Evolutionary conservation across 2,329 filamentous ascomycete genomes (phyloP), one percentile per base, ranked within the genome.

Genomic region (Ophioceras dolichostomum): DNA sequence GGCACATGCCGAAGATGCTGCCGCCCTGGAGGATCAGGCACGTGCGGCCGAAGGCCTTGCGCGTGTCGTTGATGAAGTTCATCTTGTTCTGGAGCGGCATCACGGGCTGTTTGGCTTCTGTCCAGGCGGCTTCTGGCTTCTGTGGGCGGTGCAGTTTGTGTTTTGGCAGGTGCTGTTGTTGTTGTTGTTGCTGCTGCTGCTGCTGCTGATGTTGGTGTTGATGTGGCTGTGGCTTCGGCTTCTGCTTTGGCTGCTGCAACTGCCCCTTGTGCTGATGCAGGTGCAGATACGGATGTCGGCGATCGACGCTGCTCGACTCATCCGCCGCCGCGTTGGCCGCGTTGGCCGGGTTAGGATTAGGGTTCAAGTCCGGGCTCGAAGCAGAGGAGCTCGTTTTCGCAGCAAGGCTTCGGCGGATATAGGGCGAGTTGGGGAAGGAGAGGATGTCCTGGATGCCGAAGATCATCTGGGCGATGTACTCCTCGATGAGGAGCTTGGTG

Each of bases 1-100:
- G 89, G 49, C 85, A 94, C 9, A 94, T 62, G 2, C 88, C 88
- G 50, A 95, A 94, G 40, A 94, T 89, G 30, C 86, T 83, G 12
- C 89, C 88, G 34, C 88, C 88, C 55, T 95, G 87, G 1, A 95
- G 60, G 4, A 95, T 81, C 18, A 95, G 67, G 1, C 83, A 87
- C 39, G 80, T 91, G 45, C 87, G 71, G 9, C 88, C 89, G 59
- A 94, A 93, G 0, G 86, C 84, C 54, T 91, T 85, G 10, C 88
- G 71, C 9, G 86, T 86, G 57, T 94, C 85, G 49, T 91, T 83
- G 37, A 94, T 24, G 14, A 31, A 30, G 20, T 28, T 37, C 36
- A 32, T 37, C 21, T 37, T 37, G 36, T 21, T 28, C 19, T 37
- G 26, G 20, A 37, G 20, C 16, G 36, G 22, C 28, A 30, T 21